Evolutionary conservation across 148 eudicot species (phyloP).

Genomic region (Spergularia marina): DNA sequence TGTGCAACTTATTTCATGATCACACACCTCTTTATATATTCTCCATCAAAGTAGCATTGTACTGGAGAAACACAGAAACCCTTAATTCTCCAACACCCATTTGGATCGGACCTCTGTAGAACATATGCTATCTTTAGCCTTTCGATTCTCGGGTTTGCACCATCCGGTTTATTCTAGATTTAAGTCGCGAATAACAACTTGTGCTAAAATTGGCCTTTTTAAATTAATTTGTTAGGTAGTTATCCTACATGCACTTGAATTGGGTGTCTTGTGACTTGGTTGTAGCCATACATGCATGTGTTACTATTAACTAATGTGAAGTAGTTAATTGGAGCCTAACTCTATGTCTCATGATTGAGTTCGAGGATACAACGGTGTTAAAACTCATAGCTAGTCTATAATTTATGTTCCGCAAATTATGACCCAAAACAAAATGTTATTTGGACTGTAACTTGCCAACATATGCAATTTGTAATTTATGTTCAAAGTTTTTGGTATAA

Average conservation of each 20-base stretch:
- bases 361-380: no score
- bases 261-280: no score
- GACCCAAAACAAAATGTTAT: no score
- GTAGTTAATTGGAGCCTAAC: no score
- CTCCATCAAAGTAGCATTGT: constrained; percentile 23
- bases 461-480: not conserved
- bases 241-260: not conserved
- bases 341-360: no score
- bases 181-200: not conserved
- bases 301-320: no score
- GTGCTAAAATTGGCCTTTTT: not conserved
- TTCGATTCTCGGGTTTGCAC: not conserved
- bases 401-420: no score
- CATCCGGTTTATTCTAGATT: not conserved
- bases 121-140: constrained; percentile 22
- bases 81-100: not conserved
- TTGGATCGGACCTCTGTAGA: constrained; percentile 14
- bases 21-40: constrained; percentile 14
- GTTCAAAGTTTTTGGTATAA: no score
- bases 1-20: not conserved
- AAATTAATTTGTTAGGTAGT: not conserved
- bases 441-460: not conserved
- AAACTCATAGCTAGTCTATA: no score
- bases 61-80: not conserved
- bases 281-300: no score